A percentile compares a stretch with the other conserved stretches of the same genome.
Conservation (phyloP, 148 eudicot species). For the Rhododendron kiyosumense region DNA sequence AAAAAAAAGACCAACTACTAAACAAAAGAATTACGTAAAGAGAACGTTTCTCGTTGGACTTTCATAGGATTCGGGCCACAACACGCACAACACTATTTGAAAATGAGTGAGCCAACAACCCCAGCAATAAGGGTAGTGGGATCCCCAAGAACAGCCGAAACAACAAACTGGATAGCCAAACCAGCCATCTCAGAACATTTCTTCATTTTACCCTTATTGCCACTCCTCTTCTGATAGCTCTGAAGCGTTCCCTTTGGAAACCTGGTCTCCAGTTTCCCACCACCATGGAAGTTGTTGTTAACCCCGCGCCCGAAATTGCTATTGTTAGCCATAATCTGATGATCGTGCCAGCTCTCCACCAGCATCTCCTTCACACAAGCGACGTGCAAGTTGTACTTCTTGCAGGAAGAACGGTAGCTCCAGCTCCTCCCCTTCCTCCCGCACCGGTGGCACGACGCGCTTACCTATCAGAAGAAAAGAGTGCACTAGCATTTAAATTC, state of each 20-base stretch:
- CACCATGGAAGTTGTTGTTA: neutral
- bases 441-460: constrained; percentile 66
- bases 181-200: constrained; percentile 85
- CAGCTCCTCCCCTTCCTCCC: constrained; percentile 90
- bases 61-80: neutral
- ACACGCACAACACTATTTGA: constrained; percentile 30
- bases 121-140: constrained; percentile 90
- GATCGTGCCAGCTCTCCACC: constrained; percentile 79
- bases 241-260: constrained; percentile 54
- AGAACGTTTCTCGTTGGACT: neutral
- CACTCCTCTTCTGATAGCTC: constrained; percentile 30
- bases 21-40: neutral
- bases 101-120: constrained; percentile 64
- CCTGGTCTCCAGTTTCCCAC: constrained; percentile 20
- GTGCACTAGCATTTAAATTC: no score
- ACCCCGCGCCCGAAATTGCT: neutral
- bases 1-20: neutral
- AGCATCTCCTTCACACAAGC: constrained; percentile 94
- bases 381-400: constrained; percentile 79
- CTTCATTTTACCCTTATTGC: constrained; percentile 51
- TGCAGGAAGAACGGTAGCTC: constrained; percentile 79
- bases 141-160: constrained; percentile 93
- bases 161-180: constrained; percentile 71
- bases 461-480: constrained; percentile 6
- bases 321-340: neutral